These are phyloP conservation scores for Globisporangium parvum DNA, from an alignment of 352 stramenopile species.

Conservation along the genomic window DNA sequence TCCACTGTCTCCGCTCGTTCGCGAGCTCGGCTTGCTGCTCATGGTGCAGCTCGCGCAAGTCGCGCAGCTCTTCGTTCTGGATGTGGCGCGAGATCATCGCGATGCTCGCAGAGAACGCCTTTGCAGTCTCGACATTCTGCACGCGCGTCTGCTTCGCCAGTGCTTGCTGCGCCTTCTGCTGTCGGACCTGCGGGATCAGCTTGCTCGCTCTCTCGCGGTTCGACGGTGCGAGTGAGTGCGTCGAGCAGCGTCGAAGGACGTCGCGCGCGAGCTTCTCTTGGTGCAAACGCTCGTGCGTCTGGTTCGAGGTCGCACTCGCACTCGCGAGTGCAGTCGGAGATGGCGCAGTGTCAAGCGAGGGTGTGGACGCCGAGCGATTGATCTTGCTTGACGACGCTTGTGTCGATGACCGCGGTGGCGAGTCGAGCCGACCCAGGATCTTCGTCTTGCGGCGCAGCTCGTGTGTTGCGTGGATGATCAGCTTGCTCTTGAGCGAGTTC, in stretches of 20 bases:
- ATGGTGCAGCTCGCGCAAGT: conserved; percentile 32
- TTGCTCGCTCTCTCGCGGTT: conserved; percentile 24
- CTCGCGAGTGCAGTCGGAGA: too few relatives aligned
- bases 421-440: conserved; percentile 15
- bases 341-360: neutral
- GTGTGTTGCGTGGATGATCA: conserved; percentile 29
- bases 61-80: conserved; percentile 54
- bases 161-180: conserved; percentile 24
- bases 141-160: conserved; percentile 24
- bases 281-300: conserved; percentile 23
- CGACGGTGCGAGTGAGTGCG: conserved; percentile 24
- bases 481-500: conserved; percentile 20
- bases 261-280: conserved; percentile 30
- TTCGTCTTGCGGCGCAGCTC: conserved; percentile 28
- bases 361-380: neutral
- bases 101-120: conserved; percentile 55
- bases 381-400: neutral
- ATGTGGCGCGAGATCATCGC: conserved; percentile 75
- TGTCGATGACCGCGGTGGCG: too few relatives aligned
- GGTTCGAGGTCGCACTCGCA: neutral
- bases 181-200: conserved; percentile 19
- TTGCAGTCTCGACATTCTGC: conserved; percentile 44
- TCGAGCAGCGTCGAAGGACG: conserved; percentile 22
- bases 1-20: conserved; percentile 42
- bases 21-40: conserved; percentile 39